phyloP scores from a whole-genome alignment of 2,329 filamentous ascomycete genomes.

The Sphaceloma murrayae region DNA sequence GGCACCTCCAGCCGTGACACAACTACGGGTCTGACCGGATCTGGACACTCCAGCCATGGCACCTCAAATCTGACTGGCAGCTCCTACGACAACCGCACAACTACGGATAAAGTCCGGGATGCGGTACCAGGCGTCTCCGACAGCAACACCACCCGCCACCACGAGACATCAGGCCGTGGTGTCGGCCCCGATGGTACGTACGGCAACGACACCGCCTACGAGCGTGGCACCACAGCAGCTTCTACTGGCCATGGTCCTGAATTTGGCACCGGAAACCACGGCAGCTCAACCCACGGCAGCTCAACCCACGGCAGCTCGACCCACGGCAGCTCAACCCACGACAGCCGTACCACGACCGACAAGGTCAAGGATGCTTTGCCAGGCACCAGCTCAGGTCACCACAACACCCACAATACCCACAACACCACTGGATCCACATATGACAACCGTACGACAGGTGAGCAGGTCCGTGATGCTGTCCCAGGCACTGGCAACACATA shows the following conservation, averaged over 20 bases:
- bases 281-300: conserved; percentile 46
- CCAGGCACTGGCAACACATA: conserved; percentile 2
- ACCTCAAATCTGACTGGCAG: background rate
- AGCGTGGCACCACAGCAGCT: no score
- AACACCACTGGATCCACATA: background rate
- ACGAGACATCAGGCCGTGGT: conserved; percentile 4
- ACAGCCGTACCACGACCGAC: conserved; percentile 3
- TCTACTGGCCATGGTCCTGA: no score
- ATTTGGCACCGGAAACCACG: conserved; percentile 15
- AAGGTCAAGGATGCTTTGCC: conserved; percentile 2
- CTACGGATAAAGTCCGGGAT: background rate
- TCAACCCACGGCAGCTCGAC: conserved; percentile 38
- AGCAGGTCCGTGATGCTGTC: background rate
- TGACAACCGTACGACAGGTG: conserved; percentile 1
- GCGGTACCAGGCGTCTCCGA: background rate
- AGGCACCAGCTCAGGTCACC: background rate
- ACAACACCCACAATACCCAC: background rate
- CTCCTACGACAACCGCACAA: background rate
- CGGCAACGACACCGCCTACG: conserved; percentile 7
- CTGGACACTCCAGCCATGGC: background rate
- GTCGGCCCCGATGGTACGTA: background rate
- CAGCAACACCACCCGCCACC: conserved; percentile 2
- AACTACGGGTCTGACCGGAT: background rate
- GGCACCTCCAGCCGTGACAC: background rate
- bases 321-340: background rate